Conservation (phyloP, 2,329 filamentous ascomycete species). For the Xylariales sp. region DNA sequence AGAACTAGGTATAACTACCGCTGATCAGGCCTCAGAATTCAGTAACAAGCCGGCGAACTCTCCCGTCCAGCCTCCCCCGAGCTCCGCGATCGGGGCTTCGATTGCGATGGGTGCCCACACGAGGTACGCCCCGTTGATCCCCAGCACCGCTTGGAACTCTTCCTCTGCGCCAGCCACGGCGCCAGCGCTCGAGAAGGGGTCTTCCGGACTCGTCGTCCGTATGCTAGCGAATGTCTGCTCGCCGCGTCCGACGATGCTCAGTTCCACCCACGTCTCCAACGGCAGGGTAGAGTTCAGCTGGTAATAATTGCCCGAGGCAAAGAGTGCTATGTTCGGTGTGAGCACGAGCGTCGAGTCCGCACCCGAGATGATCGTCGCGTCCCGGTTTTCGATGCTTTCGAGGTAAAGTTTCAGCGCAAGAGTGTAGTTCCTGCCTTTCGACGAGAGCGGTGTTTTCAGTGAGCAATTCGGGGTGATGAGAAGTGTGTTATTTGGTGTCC, state of each 20-base stretch:
- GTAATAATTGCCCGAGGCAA: slow-evolving; percentile 53
- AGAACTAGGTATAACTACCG: too few relatives aligned
- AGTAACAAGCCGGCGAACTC: slow-evolving; percentile 49
- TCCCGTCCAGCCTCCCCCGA: slow-evolving; percentile 55
- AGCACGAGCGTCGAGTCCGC: slow-evolving; percentile 57
- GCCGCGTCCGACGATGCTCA: slow-evolving; percentile 49
- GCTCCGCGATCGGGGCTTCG: slow-evolving; percentile 56
- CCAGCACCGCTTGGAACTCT: slow-evolving; percentile 57
- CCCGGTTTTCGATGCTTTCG: slow-evolving; percentile 38
- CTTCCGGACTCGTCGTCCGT: slow-evolving; percentile 24
- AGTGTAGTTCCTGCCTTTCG: slow-evolving; percentile 68
- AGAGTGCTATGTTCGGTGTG: slow-evolving; percentile 53
- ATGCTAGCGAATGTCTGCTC: slow-evolving; percentile 50
- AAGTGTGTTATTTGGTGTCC: slow-evolving; percentile 46
- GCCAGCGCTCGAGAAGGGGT: slow-evolving; percentile 29
- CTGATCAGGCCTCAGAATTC: slow-evolving; percentile 42
- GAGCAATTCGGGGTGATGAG: slow-evolving; percentile 53
- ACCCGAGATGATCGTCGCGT: slow-evolving; percentile 57
- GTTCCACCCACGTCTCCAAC: slow-evolving; percentile 45
- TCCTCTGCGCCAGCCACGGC: slow-evolving; percentile 47
- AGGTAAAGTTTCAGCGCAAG: slow-evolving; percentile 58
- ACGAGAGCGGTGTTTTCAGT: slow-evolving; percentile 59
- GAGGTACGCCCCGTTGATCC: slow-evolving; percentile 55
- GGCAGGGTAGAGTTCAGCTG: slow-evolving; percentile 52
- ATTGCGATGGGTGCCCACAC: slow-evolving; percentile 58